phyloP scores from a whole-genome alignment of 2,329 filamentous ascomycete species.

The Chrysoporthe cubensis region DNA sequence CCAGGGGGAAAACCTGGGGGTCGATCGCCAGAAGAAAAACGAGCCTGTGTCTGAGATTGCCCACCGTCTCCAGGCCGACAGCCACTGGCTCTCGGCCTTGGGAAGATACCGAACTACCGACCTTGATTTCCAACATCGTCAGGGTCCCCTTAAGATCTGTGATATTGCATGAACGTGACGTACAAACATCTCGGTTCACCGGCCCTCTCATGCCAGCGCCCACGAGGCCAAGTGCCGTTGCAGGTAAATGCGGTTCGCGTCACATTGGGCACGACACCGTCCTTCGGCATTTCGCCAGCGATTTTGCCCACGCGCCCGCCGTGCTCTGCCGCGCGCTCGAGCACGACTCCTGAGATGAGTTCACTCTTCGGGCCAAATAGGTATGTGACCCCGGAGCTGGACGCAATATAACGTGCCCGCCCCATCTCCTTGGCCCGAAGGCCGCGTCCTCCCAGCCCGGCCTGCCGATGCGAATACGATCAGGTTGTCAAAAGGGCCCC shows the following conservation, averaged over 20 bases:
- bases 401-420: neutral
- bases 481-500: neutral
- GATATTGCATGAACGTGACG: constrained; percentile 4
- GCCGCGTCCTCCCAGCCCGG: neutral
- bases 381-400: neutral
- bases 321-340: neutral
- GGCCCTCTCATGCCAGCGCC: neutral
- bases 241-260: neutral
- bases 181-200: neutral
- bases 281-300: neutral
- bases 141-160: neutral
- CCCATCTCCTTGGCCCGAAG: neutral
- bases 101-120: neutral
- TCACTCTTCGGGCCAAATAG: constrained; percentile 3
- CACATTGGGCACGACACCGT: neutral
- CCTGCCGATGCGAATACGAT: neutral
- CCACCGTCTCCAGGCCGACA: neutral
- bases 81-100: neutral
- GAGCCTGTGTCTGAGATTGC: neutral
- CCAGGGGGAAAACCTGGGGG: too few species aligned
- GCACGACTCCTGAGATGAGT: neutral
- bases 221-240: constrained; percentile 6
- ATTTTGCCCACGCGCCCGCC: neutral
- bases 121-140: neutral
- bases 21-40: neutral